Base-by-base conservation (phyloP, 2,329 filamentous ascomycete species). In the Neospermospora avenae region DNA sequence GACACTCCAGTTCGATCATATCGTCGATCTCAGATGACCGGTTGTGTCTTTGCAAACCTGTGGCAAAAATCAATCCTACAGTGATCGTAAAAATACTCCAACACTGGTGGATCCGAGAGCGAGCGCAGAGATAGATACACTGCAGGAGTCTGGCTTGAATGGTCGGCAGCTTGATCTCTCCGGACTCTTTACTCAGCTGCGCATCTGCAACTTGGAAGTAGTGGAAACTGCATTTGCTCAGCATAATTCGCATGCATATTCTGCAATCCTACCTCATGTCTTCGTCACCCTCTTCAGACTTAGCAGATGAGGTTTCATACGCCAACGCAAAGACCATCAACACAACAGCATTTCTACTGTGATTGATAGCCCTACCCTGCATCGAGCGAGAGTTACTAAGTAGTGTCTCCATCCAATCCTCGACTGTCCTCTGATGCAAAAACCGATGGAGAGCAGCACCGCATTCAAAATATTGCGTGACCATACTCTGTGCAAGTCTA, bases 41-140 rank as follows among this genome's bases (percentile, higher is more conserved):
- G n/a, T 31, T 5, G 55, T 74, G 74, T 18, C 77, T 71, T 56
- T 78, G 73, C n/a, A 77, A 58, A 3, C 80, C 78, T 1, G 82
- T 70, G 0, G 73, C 77, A 2, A 78, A 76, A 0, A 80, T 74
- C 1, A 85, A 76, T 51, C 83, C 84, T 1, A 84, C 73, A 0
- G 80, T 77, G 2, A 77, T 83, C 0, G 83, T 83, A 65, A 86
- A 85, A 1, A 80, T 74, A 65, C 81, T 84, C 81, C 83, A 85
- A 20, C 81, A 83, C 35, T 84, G 80, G 57, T 85, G 85, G 66
- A 84, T 80, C 0, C 84, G 76, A 0, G 82, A 83, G 0, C 84
- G 84, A 3, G 80, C 80, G 0, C 86, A 74, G 18, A 86, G 74
- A 62, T 84, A 86, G 5, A 85, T 75, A 13, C 82, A 83, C 63